These are phyloP conservation scores for Diaporthe vaccinii DNA, from an alignment of 2,329 filamentous ascomycete genomes.

Conservation along the genomic window DNA sequence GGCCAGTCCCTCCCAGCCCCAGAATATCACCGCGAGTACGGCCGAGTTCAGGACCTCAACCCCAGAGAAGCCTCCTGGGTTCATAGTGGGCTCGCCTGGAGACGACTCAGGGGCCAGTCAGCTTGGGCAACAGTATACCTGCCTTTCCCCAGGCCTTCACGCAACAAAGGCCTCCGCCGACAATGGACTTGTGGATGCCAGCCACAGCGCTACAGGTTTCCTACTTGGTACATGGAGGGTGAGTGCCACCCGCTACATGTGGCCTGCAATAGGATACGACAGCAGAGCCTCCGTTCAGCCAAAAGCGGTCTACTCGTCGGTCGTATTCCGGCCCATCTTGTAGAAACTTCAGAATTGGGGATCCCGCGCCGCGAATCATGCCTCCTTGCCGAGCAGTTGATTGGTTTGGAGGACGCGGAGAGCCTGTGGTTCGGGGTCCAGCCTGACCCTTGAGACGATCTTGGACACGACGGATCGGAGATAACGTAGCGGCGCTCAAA, in stretches of 20 bases:
- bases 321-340: slow-evolving; percentile 31
- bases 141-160: background rate
- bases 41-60: slow-evolving; percentile 30
- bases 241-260: background rate
- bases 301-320: slow-evolving; percentile 14
- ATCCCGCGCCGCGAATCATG: background rate
- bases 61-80: background rate
- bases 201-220: background rate
- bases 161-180: background rate
- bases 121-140: background rate
- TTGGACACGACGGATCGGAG: background rate
- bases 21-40: slow-evolving; percentile 40
- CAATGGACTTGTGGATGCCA: background rate
- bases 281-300: background rate
- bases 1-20: slow-evolving; percentile 4
- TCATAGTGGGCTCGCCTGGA: background rate
- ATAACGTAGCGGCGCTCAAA: background rate
- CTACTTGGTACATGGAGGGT: background rate
- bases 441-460: background rate
- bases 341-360: background rate
- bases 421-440: background rate
- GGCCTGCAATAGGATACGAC: background rate
- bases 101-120: background rate
- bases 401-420: background rate
- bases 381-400: background rate